These are phyloP conservation scores for Calcarisporium arbuscula DNA, from an alignment of 2,329 filamentous ascomycete species.

Conservation along the genomic window DNA sequence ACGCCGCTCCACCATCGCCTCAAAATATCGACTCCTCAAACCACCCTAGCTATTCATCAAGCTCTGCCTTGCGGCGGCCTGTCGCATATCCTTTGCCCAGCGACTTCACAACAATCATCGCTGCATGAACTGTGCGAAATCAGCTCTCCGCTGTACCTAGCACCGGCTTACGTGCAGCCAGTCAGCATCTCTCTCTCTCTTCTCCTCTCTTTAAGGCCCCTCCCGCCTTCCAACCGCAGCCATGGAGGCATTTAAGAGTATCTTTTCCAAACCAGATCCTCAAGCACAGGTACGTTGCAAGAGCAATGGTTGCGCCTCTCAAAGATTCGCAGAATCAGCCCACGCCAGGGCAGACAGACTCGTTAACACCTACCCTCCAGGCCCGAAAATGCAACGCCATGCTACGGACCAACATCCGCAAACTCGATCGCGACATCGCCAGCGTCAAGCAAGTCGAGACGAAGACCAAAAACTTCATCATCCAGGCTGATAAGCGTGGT, in stretches of 20 bases:
- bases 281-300: conserved; percentile 71
- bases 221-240: conserved; percentile 16
- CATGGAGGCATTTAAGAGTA: conserved; percentile 82
- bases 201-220: conserved; percentile 2
- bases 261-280: conserved; percentile 90
- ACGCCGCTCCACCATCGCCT: no score
- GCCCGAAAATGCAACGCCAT: conserved; percentile 92
- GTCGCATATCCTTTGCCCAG: no score
- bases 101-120: no score
- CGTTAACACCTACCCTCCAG: conserved; percentile 47
- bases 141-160: no score
- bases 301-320: no score
- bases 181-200: no score
- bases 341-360: conserved; percentile 7
- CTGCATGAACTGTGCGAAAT: no score
- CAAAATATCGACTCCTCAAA: no score
- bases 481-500: conserved; percentile 74
- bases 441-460: conserved; percentile 70
- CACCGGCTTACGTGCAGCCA: no score
- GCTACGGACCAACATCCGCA: conserved; percentile 83
- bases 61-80: no score
- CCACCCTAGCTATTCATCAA: no score
- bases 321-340: no score
- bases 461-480: conserved; percentile 80
- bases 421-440: conserved; percentile 87